Base-by-base conservation (phyloP, 805 yeast species). In the Metschnikowia reukaufii region DNA sequence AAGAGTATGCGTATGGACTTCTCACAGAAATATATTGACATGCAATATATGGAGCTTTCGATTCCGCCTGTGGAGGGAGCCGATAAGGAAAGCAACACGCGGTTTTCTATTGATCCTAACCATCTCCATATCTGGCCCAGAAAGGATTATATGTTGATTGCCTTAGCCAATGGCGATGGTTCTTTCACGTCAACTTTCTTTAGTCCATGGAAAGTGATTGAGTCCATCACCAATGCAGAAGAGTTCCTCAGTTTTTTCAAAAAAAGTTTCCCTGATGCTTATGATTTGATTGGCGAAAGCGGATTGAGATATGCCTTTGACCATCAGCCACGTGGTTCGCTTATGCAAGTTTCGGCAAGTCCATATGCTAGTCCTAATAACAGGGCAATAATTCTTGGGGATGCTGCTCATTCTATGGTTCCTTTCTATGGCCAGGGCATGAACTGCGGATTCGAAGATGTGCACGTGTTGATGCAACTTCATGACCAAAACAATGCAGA, bases 401-500 rank as follows among this genome's bases (percentile, higher is more conserved):
- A 91, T 64, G 96, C 97, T 0, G 96, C 97, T 0, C 97, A 91
- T 67, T 82, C 94, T 23, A 91, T 90, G 96, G 97, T 91, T 5
- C 97, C 97, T n/a, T 91, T 91, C 64, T 91, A 90, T 61, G 97
- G 97, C 8, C 97, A 91, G 64, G 97, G 97, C 4, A 86, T 91
- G 92, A 91, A 91, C 64, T 88, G 96, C 62, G 97, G 97, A 1
- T 86, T 91, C 63, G 97, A 91, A 65, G 97, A 92, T 57, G 91
- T 91, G 18, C 71, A 82, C 47, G 80, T 83, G 1, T 67, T 91
- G 43, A 68, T 86, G 68, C 74, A 78, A 36, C 60, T 83, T 20
- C 56, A 70, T 10, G 74, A 66, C 20, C 76, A 75, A 27, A 54
- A 63, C 45, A 48, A 65, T 2, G 68, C 63, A 17, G 68, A 78